A percentile compares a stretch with the other conserved stretches of the same genome.
Evolutionary conservation across 257 asterid genomes (phyloP).

Genomic region (Jacaranda copaia): DNA sequence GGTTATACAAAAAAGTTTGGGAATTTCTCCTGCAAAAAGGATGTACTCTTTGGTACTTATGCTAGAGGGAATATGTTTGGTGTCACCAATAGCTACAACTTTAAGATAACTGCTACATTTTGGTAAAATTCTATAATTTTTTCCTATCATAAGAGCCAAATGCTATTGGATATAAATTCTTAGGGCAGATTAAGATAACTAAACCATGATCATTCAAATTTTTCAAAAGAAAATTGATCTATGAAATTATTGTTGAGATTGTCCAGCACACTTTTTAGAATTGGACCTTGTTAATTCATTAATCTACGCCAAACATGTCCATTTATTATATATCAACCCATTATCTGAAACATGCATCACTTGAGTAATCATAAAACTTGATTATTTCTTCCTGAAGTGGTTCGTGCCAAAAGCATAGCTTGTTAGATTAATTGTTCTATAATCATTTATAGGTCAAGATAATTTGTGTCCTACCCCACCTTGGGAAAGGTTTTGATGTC

Average conservation of each 20-base stretch:
- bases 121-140: background rate
- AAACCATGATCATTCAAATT: background rate
- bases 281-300: background rate
- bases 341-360: conserved; percentile 5
- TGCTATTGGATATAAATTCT: conserved; percentile 4
- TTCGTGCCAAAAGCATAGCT: background rate
- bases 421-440: background rate
- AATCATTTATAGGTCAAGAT: conserved; percentile 1
- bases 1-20: too few species aligned
- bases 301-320: background rate
- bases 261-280: background rate
- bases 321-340: background rate
- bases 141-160: background rate
- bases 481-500: conserved; percentile 1
- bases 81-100: background rate
- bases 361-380: background rate
- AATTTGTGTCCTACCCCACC: background rate
- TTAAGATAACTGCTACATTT: conserved; percentile 6
- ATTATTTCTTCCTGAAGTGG: background rate
- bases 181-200: background rate
- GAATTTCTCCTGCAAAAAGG: background rate
- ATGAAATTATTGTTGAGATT: conserved; percentile 11
- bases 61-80: background rate
- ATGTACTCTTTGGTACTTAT: background rate
- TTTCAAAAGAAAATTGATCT: conserved; percentile 5